Evolutionary conservation across 192 early-diverging fungal genomes (phyloP).

Genomic region (Funneliformis geosporum): DNA sequence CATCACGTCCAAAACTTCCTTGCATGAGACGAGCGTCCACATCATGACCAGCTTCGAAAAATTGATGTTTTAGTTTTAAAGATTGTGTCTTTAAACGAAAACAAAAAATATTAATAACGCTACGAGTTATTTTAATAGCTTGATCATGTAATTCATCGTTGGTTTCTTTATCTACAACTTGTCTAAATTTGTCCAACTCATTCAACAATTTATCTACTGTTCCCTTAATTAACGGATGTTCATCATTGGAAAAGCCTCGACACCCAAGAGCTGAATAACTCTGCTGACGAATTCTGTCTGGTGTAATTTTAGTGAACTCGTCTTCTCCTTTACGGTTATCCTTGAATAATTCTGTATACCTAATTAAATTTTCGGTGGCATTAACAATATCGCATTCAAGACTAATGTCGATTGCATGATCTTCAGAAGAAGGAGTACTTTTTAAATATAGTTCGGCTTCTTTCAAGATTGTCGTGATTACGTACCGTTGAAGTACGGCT

Average conservation of each 20-base stretch:
- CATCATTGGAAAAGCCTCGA: neutral
- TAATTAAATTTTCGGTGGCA: neutral
- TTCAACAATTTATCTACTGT: neutral
- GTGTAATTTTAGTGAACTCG: neutral
- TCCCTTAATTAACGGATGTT: slow-evolving; percentile 1
- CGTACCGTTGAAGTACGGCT: neutral
- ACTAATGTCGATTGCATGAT: neutral
- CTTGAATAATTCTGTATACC: neutral
- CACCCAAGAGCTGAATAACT: neutral
- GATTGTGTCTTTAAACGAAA: neutral
- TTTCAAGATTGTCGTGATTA: neutral
- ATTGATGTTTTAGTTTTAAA: neutral
- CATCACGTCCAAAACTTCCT: neutral
- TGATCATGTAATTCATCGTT: neutral
- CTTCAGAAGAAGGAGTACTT: too few species aligned
- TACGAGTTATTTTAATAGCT: neutral
- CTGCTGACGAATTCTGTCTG: slow-evolving; percentile 13
- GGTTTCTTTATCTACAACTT: neutral
- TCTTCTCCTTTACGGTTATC: neutral
- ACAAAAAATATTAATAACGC: slow-evolving; percentile 8
- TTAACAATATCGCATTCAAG: neutral
- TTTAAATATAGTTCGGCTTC: neutral
- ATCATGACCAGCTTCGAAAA: neutral
- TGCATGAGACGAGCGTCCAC: neutral
- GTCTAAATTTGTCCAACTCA: neutral